Conservation (phyloP, 2,329 filamentous ascomycete genomes). For the Apiospora koreana region DNA sequence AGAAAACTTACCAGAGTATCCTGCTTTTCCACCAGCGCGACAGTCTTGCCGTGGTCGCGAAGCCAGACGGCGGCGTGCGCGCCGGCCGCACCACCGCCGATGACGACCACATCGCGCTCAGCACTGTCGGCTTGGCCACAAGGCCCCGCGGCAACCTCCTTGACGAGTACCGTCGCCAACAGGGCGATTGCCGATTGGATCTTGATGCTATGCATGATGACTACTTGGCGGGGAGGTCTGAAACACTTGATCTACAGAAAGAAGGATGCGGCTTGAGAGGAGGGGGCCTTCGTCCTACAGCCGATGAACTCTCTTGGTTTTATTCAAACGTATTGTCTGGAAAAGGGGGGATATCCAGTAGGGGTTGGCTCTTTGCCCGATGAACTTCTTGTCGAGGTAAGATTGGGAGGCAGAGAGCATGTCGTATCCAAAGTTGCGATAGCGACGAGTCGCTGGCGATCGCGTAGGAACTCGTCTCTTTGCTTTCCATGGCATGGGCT, state of each 20-base stretch:
- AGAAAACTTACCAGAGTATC: background rate
- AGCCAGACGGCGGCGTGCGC: slow-evolving; percentile 11
- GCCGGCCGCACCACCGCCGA: slow-evolving; percentile 14
- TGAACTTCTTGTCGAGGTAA: too few species aligned
- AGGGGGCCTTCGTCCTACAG: background rate
- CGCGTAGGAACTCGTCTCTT: background rate
- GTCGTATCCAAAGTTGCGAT: background rate
- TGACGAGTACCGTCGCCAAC: background rate
- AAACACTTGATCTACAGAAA: background rate
- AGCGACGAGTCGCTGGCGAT: background rate
- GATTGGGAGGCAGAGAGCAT: too few species aligned
- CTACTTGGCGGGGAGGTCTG: background rate
- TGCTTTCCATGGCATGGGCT: too few species aligned
- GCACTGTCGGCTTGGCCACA: background rate
- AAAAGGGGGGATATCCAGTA: background rate
- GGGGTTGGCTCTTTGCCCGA: too few species aligned
- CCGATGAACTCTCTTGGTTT: background rate
- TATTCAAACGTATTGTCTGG: too few species aligned
- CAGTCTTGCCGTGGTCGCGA: slow-evolving; percentile 5
- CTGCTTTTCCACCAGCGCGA: slow-evolving; percentile 10
- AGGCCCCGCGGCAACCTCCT: background rate
- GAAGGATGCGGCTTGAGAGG: background rate
- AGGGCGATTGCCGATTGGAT: background rate
- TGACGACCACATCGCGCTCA: slow-evolving; percentile 11
- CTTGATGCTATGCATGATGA: background rate